Conservation (phyloP, 176 grass and related monocot species). For the Eleusine coracana region DNA sequence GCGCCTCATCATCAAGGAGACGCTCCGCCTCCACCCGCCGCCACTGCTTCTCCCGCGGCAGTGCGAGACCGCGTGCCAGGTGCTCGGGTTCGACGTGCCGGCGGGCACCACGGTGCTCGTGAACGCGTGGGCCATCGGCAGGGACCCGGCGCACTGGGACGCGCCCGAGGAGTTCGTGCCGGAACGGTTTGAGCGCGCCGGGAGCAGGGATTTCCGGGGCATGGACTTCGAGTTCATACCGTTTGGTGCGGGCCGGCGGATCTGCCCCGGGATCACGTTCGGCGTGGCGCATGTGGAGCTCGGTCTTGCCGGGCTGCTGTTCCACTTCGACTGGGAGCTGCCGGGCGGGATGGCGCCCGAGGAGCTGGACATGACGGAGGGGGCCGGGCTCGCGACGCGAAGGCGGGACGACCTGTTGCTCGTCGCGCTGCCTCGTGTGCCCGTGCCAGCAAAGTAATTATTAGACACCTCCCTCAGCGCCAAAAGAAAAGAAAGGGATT, state of each 20-base stretch:
- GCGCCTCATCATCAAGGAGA: constrained; percentile 50
- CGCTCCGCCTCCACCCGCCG: constrained; percentile 57
- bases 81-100: constrained; percentile 51
- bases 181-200: constrained; percentile 36
- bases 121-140: constrained; percentile 63
- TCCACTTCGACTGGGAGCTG: constrained; percentile 60
- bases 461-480: too few species aligned
- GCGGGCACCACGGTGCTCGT: constrained; percentile 38
- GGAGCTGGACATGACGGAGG: constrained; percentile 59
- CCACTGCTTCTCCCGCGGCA: constrained; percentile 42
- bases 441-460: background rate
- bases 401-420: constrained; percentile 11
- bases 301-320: constrained; percentile 49
- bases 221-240: constrained; percentile 57
- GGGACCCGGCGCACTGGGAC: constrained; percentile 55
- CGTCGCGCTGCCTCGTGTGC: background rate
- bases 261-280: constrained; percentile 59
- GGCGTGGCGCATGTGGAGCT: constrained; percentile 55
- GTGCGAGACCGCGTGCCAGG: constrained; percentile 26
- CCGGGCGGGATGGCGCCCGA: background rate
- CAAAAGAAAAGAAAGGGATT: too few species aligned
- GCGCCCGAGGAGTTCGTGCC: constrained; percentile 44
- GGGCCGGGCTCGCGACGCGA: constrained; percentile 1
- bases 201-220: constrained; percentile 48
- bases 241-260: constrained; percentile 49